Evolutionary conservation across 331 rosid genomes (phyloP), one percentile per base, ranked within the genome.

Genomic region (Erythrophleum ivorense): DNA sequence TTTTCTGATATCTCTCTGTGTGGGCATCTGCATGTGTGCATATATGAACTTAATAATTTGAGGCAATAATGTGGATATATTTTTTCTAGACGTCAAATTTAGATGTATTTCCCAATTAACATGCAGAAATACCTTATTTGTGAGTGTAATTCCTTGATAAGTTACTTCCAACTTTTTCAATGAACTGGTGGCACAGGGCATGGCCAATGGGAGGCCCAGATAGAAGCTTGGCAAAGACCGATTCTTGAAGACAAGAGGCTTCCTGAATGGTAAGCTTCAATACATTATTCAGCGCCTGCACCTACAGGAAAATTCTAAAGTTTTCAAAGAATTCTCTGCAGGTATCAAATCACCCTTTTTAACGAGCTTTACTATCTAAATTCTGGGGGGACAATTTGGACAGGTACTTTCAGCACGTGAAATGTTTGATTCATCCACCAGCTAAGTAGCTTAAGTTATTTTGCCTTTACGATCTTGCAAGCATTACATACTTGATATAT

Each of bases 181-280:
- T 76, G 48, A 64, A 79, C 80, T 76, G 82, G 76, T 84, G 85
- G 66, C 48, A 80, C 52, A 95, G 98, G 80, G 75, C 93, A 95
- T 85, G 69, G 64, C 53, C 85, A 83, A 46, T 95, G 98, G 98
- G 98, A 95, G 88, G 83, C 93, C 54, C 91, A 95, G 86, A 90
- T 95, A 49, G 97, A 91, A 79, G 94, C 90, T 70, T 95, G 98
- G 98, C 98, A 95, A 93, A 90, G 90, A 85, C 96, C 99, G 41
- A 78, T 95, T 84, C 90, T 95, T 62, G 93, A 95, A 78, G 99
- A 95, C 89, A 84, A 95, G 89, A 90, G 94, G 69, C 69, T 91
- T 89, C 99, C 99, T 72, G 95, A 95, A 84, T 95, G 99, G 99
- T 93, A 86, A 82, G 91, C 83, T 81, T 73, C 33, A 46, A 45